Evolutionary conservation across 306 rosid species (phyloP), one percentile per base, ranked within the genome.

Genomic region (Prunus mira): DNA sequence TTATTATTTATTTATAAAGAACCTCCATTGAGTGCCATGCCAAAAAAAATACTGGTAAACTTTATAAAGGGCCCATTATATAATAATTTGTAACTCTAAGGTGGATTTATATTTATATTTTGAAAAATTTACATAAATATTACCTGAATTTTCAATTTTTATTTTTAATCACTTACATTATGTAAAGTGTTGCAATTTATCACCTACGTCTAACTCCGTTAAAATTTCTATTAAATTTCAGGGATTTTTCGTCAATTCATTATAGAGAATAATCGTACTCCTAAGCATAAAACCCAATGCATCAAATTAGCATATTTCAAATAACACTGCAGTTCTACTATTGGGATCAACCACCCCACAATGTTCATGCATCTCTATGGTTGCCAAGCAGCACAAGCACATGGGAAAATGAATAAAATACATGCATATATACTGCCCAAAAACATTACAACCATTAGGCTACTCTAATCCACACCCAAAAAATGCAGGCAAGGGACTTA

Each of bases 291-390:
- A 94, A 17, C 96, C 93, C 22, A 78, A 55, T 41, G 74, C 61
- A 84, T 78, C 51, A 94, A 79, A 76, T 82, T 84, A 78, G 93
- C 74, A 76, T 77, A 94, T 30, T 97, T 89, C 97, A 15, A 94
- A 97, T 63, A 94, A 74, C 2, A 95, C 89, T 34, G 98, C 97
- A 28, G 98, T 94, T 61, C 98, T 97, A 74, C 97, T 94, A 85
- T 91, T 85, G 46, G 98, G 97, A 67, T 94, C 98, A 67, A 94
- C 98, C 64, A 97, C 96, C 51, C 98, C 98, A 76, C 81, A 94
- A 94, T 0, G 93, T 89, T 97, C 98, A 94, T 67, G 98, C 98
- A 87, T 94, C 98, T 85, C 98, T 87, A 70, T 94, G 97, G 82
- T 94, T 94, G 41, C 98, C 98, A 63, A 95, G 94, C 58, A 95